phyloP scores from a whole-genome alignment of 345 rosid genomes.

The Salix purpurea region DNA sequence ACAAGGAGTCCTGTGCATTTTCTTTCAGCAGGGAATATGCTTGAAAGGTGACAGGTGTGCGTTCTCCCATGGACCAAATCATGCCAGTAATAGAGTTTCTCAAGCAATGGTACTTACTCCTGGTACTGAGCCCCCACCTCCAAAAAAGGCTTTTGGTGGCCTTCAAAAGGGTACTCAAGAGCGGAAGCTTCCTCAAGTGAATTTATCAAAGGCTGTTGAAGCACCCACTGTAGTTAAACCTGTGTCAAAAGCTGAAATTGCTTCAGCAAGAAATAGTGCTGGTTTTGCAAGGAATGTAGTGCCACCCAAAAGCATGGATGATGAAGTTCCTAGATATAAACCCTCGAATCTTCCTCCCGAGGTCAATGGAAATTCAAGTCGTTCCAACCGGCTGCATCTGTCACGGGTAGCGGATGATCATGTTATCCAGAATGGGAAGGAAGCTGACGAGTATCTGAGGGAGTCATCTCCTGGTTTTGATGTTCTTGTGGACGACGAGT shows the following conservation, averaged over 20 bases:
- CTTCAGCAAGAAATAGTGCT: slow-evolving; percentile 27
- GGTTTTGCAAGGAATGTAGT: slow-evolving; percentile 34
- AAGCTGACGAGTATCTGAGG: slow-evolving; percentile 57
- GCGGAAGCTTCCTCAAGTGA: slow-evolving; percentile 30
- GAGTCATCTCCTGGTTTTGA: slow-evolving; percentile 97
- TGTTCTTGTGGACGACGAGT: slow-evolving; percentile 91
- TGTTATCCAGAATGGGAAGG: slow-evolving; percentile 53
- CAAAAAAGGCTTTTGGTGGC: slow-evolving; percentile 32
- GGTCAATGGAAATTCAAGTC: slow-evolving; percentile 37
- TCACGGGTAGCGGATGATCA: slow-evolving; percentile 47
- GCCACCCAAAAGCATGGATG: slow-evolving; percentile 25
- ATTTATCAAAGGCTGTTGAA: slow-evolving; percentile 27
- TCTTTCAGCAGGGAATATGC: slow-evolving; percentile 79
- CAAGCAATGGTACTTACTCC: slow-evolving; percentile 32
- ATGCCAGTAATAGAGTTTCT: slow-evolving; percentile 32
- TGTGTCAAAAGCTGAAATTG: slow-evolving; percentile 28
- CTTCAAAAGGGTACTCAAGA: slow-evolving; percentile 36
- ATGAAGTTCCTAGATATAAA: slow-evolving; percentile 42
- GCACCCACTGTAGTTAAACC: slow-evolving; percentile 29
- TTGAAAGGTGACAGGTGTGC: slow-evolving; percentile 83
- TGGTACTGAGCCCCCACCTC: slow-evolving; percentile 29
- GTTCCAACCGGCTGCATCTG: slow-evolving; percentile 40
- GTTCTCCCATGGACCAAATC: slow-evolving; percentile 61
- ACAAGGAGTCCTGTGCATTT: slow-evolving; percentile 73
- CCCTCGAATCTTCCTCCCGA: slow-evolving; percentile 23